Base-by-base conservation (phyloP, 2,329 filamentous ascomycete genomes). In the Bipolaris oryzae region DNA sequence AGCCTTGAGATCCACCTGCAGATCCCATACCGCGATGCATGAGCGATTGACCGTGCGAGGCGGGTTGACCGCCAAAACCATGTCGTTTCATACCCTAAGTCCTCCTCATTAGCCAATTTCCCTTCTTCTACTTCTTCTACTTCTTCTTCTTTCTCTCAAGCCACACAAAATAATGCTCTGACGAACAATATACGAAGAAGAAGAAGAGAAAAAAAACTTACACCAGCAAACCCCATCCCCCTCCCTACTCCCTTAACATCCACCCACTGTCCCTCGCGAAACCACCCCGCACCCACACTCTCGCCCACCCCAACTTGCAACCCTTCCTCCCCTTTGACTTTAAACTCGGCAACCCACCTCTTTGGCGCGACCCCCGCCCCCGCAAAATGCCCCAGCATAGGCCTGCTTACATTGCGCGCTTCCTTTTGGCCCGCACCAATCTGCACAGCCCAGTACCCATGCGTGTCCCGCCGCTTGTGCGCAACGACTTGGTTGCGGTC, bases 371-470 rank as follows among this genome's bases (percentile, higher is more conserved):
- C 85, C 20, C 89, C 89, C 72, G 91, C 88, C 53, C 83, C 86
- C 58, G 94, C 90, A 78, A 90, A 98, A 80, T 97, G 95, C 0
- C 95, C 95, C 57, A 97, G 81, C 81, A 90, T 80, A 2, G 95
- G 89, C 69, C 90, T 86, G n/a, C 88, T 89, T 39, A 95, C 86
- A 74, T 96, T 96, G 60, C 81, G 82, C 21, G 89, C 80, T 58
- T 89, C 85, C 74, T 89, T 89, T 74, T 85, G 85, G 3, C 95
- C 95, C 45, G 85, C 81, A 18, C 95, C 95, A 42, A 99, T 80
- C 79, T 97, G 93, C 13, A 98, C 92, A 15, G 94, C 95, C 83
- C 86, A 97, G 80, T 99, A 99, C 18, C 95, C 95, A 76, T 98
- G 88, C 72, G 84, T 81, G 61, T 87, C 81, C 33, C 87, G 81